phyloP scores from a whole-genome alignment of 164 flowering plant genomes.

The Vitis rupestris region DNA sequence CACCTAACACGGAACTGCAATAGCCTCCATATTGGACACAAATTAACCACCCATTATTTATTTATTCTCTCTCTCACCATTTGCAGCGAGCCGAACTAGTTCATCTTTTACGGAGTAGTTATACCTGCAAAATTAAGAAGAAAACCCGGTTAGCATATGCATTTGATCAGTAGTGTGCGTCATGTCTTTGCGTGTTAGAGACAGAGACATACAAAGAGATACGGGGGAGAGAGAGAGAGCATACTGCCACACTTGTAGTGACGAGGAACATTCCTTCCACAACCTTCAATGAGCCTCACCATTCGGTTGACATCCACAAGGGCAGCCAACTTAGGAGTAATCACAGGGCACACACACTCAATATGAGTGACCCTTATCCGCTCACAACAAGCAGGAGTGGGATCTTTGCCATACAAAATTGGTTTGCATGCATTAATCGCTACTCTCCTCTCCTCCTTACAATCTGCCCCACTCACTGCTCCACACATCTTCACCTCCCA shows the following conservation, averaged over 20 bases:
- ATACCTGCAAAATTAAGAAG: too few species aligned
- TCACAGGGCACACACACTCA: not conserved
- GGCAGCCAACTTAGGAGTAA: not conserved
- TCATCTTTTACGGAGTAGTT: too few species aligned
- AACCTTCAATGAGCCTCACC: not conserved
- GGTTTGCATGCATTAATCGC: not conserved
- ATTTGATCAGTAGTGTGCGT: too few species aligned
- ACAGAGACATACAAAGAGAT: too few species aligned
- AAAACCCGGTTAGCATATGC: too few species aligned
- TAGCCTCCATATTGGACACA: too few species aligned
- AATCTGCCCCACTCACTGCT: not conserved
- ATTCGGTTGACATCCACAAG: not conserved
- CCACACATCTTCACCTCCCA: not conserved
- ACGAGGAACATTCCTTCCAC: not conserved
- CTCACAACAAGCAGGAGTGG: not conserved
- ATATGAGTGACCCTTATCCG: not conserved
- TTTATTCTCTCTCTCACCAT: too few species aligned
- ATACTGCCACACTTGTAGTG: constrained; percentile 4
- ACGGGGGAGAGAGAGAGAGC: not conserved
- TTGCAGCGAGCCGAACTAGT: too few species aligned
- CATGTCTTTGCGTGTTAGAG: too few species aligned
- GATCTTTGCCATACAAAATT: not conserved
- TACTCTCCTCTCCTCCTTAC: not conserved
- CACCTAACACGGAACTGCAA: too few species aligned
- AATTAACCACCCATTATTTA: too few species aligned